Evolutionary conservation across 345 rosid genomes (phyloP).

Genomic region (Euphorbia pulcherrima): DNA sequence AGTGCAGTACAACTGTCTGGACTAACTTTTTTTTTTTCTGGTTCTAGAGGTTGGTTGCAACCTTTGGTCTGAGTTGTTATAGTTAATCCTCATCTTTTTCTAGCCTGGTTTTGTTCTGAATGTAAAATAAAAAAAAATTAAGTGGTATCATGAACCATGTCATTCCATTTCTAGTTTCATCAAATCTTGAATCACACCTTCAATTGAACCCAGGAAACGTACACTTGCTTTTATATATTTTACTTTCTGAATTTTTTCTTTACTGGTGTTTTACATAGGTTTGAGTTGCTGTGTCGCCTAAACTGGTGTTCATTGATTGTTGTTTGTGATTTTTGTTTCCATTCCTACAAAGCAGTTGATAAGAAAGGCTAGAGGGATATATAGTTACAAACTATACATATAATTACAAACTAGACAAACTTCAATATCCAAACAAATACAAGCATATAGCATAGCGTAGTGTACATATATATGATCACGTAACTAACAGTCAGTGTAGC

Average conservation of each 20-base stretch:
- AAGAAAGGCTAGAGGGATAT: no score
- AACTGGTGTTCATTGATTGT: background rate
- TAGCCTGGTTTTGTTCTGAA: slow-evolving; percentile 22
- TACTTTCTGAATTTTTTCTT: background rate
- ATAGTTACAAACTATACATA: no score
- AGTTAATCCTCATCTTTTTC: slow-evolving; percentile 16
- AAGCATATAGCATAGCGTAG: background rate
- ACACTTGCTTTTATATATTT: slow-evolving; percentile 12
- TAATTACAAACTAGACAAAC: background rate
- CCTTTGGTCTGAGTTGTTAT: slow-evolving; percentile 8
- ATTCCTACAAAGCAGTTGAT: no score
- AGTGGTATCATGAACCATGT: slow-evolving; percentile 20
- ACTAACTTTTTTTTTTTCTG: slow-evolving; percentile 14
- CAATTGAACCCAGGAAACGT: slow-evolving; percentile 9
- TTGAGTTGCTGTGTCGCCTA: background rate
- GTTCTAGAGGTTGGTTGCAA: slow-evolving; percentile 8
- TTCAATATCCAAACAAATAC: background rate
- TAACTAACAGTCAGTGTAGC: background rate
- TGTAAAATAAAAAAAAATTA: slow-evolving; percentile 30
- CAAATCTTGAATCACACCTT: slow-evolving; percentile 6
- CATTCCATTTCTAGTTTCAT: slow-evolving; percentile 6
- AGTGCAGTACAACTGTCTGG: slow-evolving; percentile 20
- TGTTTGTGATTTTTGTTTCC: background rate
- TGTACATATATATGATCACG: background rate
- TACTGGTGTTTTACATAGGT: background rate